Evolutionary conservation across 768 basidiomycete genomes (phyloP), one percentile per base, ranked within the genome.

Genomic region (Dioszegia aurantiaca): DNA sequence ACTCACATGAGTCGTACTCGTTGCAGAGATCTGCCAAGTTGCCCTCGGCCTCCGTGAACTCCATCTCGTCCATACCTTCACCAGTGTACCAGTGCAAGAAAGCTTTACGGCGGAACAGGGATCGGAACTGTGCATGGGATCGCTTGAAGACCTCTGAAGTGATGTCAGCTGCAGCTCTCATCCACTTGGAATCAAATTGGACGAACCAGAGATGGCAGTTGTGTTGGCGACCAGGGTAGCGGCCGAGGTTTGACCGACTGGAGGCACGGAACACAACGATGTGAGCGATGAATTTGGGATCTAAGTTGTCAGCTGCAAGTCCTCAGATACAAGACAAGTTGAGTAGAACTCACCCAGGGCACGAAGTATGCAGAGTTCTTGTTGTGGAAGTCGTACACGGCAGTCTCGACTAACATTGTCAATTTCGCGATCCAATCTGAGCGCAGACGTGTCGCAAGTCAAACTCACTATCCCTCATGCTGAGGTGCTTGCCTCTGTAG

Each of bases 191-290:
- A n/a, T 4, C 28, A 37, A 19, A 21, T 28, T 12, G 23, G 44
- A 36, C 51, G 24, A 4, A 41, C 51, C 51, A 28, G 63, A 61
- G 52, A 73, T 70, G 17, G 67, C 64, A 31, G 72, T 73, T 6
- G 72, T 67, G 64, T 73, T 73, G 28, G 72, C 69, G 0, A 73
- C 72, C 6, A 73, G 61, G 10, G 72, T 73, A n/a, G 69, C 69
- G 39, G 72, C 64, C 3, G 72, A 55, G 12, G 69, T 58, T 36
- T 63, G 62, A 31, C 65, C 72, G 12, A 64, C 55, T 14, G 72
- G 69, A 4, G 72, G 72, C 4, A 73, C 64, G 9, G 63, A 64
- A 42, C 69, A 70, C 3, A 70, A 61, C 5, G 72, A 70, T 0
- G 72, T 73, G 41, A 69, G 64, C 6, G 67, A 59, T 17, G 62